Evolutionary conservation across 73 alveolate species (phyloP), one percentile per base, ranked within the genome.

Genomic region (Paramecium primaurelia): DNA sequence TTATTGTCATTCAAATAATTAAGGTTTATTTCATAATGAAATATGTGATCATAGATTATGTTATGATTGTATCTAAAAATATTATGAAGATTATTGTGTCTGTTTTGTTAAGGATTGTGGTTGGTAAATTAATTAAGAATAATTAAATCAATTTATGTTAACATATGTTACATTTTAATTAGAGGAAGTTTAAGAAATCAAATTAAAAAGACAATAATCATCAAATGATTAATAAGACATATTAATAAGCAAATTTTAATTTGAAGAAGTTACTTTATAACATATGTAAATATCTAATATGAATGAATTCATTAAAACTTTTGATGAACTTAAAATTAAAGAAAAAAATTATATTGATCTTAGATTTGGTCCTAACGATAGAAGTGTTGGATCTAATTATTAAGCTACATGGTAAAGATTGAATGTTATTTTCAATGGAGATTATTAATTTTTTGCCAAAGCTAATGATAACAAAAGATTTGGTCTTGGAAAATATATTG

Each of bases 401-500:
- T 10, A 16, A 3, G 42, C 6, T 37, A 22, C 16, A 2, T 75
- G 88, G 88, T 12, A 22, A 45, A 75, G 88, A 40, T 37, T 37
- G n/a, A 16, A 34, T 75, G 30, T 6, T 10, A 34, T 75, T 0
- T 75, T 75, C 14, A 22, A 26, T 32, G 88, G 88, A 7, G 88
- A 75, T 75, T 75, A 75, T 18, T 11, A 75, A 38, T 75, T 75
- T 20, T 75, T 75, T 40, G 42, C 68, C 0, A 75, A 75, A 94
- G 71, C 77, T 75, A 68, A 12, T 26, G 86, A 54, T 28, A 22
- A 64, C 11, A 87, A 77, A 6, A 87, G 93, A 42, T 73, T 87
- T 32, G 93, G 93, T 0, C 32, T 87, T 1, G 89, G 88, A 12
- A 87, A 87, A 18, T 44, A 44, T 12, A 93, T 97, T 36, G 47